Conservation (phyloP, 2,329 filamentous ascomycete species). For the Pestalotiopsis sp. region DNA sequence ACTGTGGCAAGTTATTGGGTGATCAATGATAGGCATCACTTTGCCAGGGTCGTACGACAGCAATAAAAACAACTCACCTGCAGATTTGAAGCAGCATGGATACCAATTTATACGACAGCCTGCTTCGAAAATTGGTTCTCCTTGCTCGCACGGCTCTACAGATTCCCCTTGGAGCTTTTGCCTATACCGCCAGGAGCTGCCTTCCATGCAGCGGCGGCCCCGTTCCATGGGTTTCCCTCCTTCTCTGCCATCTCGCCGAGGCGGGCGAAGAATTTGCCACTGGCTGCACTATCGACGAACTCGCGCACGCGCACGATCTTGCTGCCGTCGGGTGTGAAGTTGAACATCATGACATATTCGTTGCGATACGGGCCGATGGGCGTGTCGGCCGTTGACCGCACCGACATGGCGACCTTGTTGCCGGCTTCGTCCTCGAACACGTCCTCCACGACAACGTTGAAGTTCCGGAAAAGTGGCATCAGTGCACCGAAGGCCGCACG, state of each 20-base stretch:
- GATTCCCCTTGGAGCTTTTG: background rate
- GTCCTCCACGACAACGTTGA: background rate
- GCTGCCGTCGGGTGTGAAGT: constrained; percentile 17
- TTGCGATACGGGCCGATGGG: constrained; percentile 8
- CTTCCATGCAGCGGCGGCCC: background rate
- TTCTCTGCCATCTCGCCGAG: background rate
- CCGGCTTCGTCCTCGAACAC: background rate
- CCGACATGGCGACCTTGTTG: constrained; percentile 1
- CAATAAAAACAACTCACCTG: too few species aligned
- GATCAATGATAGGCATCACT: too few species aligned
- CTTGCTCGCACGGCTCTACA: background rate
- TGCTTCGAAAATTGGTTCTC: too few species aligned
- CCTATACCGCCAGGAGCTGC: background rate
- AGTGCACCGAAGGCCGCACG: background rate
- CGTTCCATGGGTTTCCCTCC: background rate
- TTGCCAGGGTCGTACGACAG: too few species aligned
- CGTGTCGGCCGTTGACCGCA: background rate
- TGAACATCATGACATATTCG: constrained; percentile 24
- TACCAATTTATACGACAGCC: too few species aligned
- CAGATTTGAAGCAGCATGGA: too few species aligned
- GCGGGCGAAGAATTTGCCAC: constrained; percentile 21
- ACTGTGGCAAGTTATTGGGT: accelerated
- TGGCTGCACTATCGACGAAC: constrained; percentile 38
- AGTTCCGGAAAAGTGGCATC: constrained; percentile 5
- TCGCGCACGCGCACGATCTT: constrained; percentile 24